Evolutionary conservation across 2,329 filamentous ascomycete species (phyloP).

Genomic region (Cyclaneusma minus): DNA sequence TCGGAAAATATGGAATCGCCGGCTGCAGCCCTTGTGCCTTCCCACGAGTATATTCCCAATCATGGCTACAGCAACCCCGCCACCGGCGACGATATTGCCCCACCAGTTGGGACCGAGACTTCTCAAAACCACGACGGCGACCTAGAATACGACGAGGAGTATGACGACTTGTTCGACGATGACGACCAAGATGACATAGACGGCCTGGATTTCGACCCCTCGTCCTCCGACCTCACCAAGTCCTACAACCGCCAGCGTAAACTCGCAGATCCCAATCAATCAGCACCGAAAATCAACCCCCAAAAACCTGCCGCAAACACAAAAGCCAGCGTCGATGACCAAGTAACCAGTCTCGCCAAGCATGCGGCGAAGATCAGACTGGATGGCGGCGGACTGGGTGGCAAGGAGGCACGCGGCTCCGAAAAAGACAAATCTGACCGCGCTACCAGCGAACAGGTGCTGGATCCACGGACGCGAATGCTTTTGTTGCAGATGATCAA

Average conservation of each 20-base stretch:
- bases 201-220: slow-evolving; percentile 37
- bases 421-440: slow-evolving; percentile 83
- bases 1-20: no score
- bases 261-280: slow-evolving; percentile 32
- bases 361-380: slow-evolving; percentile 78
- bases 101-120: slow-evolving; percentile 16
- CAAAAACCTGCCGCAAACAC: slow-evolving; percentile 73
- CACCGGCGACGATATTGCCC: slow-evolving; percentile 17
- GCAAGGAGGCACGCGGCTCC: slow-evolving; percentile 32
- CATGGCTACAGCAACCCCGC: slow-evolving; percentile 27
- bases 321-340: slow-evolving; percentile 66
- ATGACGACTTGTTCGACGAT: slow-evolving; percentile 35
- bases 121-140: slow-evolving; percentile 16
- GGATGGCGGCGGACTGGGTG: slow-evolving; percentile 31
- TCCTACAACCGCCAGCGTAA: slow-evolving; percentile 70
- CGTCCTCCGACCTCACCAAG: slow-evolving; percentile 60
- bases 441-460: slow-evolving; percentile 84
- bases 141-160: slow-evolving; percentile 25
- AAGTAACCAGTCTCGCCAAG: slow-evolving; percentile 68
- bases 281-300: slow-evolving; percentile 52
- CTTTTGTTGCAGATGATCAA: slow-evolving; percentile 95
- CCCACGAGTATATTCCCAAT: slow-evolving; percentile 31
- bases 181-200: slow-evolving; percentile 47
- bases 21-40: slow-evolving; percentile 28
- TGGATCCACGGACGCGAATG: slow-evolving; percentile 90